Evolutionary conservation across 1,284 basidiomycete genomes (phyloP).

Genomic region (Ceratorhiza oryzae-sativae): DNA sequence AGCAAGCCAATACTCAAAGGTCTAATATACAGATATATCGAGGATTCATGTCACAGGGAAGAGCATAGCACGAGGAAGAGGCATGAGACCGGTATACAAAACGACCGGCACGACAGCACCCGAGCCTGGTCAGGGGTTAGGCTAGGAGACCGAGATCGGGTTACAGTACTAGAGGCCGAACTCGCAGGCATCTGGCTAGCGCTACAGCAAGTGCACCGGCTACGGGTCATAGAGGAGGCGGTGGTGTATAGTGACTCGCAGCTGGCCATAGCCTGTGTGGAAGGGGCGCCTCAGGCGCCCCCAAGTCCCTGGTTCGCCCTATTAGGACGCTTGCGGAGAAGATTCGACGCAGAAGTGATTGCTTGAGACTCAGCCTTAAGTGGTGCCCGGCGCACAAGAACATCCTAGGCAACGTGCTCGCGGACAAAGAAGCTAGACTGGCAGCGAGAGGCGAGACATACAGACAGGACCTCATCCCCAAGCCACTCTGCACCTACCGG

Average conservation of each 20-base stretch:
- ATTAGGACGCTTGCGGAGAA: neutral
- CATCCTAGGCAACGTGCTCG: neutral
- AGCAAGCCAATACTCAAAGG: no score
- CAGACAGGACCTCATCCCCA: neutral
- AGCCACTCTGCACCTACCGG: neutral
- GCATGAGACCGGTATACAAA: no score
- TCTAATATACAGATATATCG: no score
- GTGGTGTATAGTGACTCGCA: conserved; percentile 12
- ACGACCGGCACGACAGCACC: neutral
- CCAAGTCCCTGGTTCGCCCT: neutral
- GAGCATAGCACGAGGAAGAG: no score
- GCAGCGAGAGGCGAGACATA: neutral
- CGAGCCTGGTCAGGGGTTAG: neutral
- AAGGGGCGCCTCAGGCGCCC: neutral
- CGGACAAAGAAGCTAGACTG: neutral
- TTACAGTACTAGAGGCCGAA: neutral
- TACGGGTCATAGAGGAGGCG: neutral
- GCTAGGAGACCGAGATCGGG: neutral
- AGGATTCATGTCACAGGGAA: no score
- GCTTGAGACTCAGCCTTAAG: neutral
- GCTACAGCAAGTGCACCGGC: neutral
- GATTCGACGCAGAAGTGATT: neutral
- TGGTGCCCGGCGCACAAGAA: neutral
- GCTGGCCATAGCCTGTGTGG: neutral
- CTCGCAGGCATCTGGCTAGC: neutral